Evolutionary conservation across 345 rosid genomes (phyloP).

Genomic region (Aquilaria sinensis): DNA sequence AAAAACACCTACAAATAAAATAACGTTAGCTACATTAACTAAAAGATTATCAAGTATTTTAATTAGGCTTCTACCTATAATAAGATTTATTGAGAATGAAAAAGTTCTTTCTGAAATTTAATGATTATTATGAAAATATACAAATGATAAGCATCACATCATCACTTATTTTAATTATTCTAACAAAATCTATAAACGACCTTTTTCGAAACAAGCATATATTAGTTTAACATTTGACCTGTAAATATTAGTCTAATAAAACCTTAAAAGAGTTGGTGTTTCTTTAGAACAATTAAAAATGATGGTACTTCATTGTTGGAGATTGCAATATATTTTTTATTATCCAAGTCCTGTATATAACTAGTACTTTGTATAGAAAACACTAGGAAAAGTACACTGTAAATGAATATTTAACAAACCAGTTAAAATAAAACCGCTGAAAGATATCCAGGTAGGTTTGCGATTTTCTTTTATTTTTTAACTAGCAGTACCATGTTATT

Average conservation of each 20-base stretch:
- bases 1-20: too few relatives aligned
- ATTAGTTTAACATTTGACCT: constrained; percentile 30
- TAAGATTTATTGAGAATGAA: constrained; percentile 21
- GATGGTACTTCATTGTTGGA: constrained; percentile 7
- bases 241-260: constrained; percentile 8
- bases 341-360: not conserved
- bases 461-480: constrained; percentile 12
- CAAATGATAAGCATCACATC: constrained; percentile 22
- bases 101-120: constrained; percentile 1
- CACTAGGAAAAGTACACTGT: too few relatives aligned
- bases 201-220: constrained; percentile 10
- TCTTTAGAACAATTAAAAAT: constrained; percentile 10
- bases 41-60: too few relatives aligned
- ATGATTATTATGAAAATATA: not conserved
- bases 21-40: too few relatives aligned
- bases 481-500: not conserved
- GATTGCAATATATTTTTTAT: constrained; percentile 2
- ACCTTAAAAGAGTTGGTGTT: not conserved
- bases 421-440: constrained; percentile 9
- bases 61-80: too few relatives aligned
- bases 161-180: constrained; percentile 13
- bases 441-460: constrained; percentile 16
- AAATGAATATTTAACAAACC: too few relatives aligned
- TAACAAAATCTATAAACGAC: constrained; percentile 13
- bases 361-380: too few relatives aligned